Evolutionary conservation across 1,139 yeast species (phyloP), one percentile per base, ranked within the genome.

Genomic region (Saccharomyces uvarum): DNA sequence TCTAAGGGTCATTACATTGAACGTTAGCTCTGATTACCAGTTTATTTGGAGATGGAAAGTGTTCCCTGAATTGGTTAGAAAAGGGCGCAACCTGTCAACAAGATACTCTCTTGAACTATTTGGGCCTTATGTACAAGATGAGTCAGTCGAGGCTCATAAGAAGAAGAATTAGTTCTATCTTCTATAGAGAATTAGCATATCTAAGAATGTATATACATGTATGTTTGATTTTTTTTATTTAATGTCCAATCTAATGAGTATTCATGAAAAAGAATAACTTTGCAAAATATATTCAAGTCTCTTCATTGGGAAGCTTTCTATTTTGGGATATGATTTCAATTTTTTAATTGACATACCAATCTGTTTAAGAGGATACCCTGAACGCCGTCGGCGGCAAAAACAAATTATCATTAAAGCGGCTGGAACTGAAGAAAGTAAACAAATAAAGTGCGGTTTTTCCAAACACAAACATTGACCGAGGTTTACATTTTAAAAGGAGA

Each of bases 1-100:
- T 65, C 73, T 87, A 63, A 79, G 93, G 60, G 73, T 82, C 50
- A 82, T 80, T 67, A 74, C 84, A 59, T 75, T 77, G 47, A 82
- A 82, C 14, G 75, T 75, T n/a, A 77, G 81, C 48, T 65, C 75
- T 24, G 77, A 77, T 53, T 88, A 78, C 67, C 68, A 68, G 54
- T 77, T 81, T 62, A 73, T 74, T 26, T 78, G 86, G 79, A 71
- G 75, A 47, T 73, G 69, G 54, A 80, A 80, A 7, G 58, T 79
- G 42, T 60, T 80, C 14, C 83, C 83, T 2, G 77, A 74, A 55
- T 53, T 74, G 32, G 63, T 63, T 54, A n/a, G 55, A 51, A 13
- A 53, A 50, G 46, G 28, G 41, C n/a, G 47, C n/a, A 32, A 29
- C n/a, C 28, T 46, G 9, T 21, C 33, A 3, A 53, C 56, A 27